Evolutionary conservation across 305 asterid genomes (phyloP), one percentile per base, ranked within the genome.

Genomic region (Fraxinus latifolia): DNA sequence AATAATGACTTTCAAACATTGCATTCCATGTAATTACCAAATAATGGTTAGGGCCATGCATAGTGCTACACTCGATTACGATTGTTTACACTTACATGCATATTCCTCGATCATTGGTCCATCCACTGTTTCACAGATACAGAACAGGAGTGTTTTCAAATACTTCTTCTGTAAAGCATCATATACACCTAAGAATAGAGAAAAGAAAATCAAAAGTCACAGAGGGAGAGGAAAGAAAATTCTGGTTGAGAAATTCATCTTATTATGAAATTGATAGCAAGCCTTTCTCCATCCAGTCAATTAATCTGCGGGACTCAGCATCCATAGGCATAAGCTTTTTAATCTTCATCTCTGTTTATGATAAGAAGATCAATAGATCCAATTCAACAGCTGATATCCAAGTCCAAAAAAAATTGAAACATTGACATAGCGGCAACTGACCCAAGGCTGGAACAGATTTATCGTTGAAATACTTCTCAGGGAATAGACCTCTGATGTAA

Each of bases 281-380:
- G 85, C 99, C 99, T 94, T 95, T 94, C 91, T 94, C 98, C 98
- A 95, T 94, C 97, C 98, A 94, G 79, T 95, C 99, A 86, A 95
- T 92, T 76, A 95, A 93, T 87, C 99, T 87, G 42, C 97, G 96
- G 33, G 99, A 94, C 87, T 95, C 98, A 62, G 95, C 94, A 91
- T 94, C 99, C 95, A 94, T 85, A 67, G 99, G 99, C 98, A 94
- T 93, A 42, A 95, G 99, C 90, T 95, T 95, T 89, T 94, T 95
- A 67, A 95, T 94, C 92, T 94, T 95, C 99, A 94, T 95, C 82
- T 93, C 98, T 95, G 91, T 84, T 84, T 60, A 78, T 58, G 77
- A 77, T 74, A 37, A 31, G 78, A 88, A 74, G 27, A 83, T 82
- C 68, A 77, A 77, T 33, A 47, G 71, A 65, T 77, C 80, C 82